Evolutionary conservation across 495 filamentous ascomycete genomes (phyloP).

Genomic region (Neurospora discreta): DNA sequence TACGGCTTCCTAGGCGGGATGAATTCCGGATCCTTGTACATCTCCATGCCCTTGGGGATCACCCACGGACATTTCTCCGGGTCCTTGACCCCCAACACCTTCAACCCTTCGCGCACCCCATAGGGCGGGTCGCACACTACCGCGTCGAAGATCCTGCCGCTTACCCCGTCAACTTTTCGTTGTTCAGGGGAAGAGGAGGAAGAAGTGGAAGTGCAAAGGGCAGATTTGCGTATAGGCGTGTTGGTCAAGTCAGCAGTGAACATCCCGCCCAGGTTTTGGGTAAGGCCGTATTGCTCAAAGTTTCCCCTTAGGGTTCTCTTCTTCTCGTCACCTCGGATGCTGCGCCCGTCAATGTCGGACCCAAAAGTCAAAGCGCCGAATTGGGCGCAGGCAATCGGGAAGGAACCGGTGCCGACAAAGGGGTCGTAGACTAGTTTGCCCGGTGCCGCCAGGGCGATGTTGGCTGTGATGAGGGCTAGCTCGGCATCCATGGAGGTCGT

Average conservation of each 20-base stretch:
- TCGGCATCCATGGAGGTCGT: constrained; percentile 97
- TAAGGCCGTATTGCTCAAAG: constrained; percentile 72
- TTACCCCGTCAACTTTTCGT: constrained; percentile 9
- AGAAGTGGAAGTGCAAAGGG: constrained; percentile 2
- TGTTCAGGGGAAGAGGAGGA: not conserved
- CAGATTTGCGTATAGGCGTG: constrained; percentile 51
- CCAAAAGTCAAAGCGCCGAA: constrained; percentile 75
- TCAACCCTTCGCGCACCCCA: constrained; percentile 86
- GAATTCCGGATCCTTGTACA: constrained; percentile 67
- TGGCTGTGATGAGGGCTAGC: constrained; percentile 81
- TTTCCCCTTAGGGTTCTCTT: constrained; percentile 54
- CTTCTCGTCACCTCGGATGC: constrained; percentile 54
- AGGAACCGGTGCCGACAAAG: constrained; percentile 89
- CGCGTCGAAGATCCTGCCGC: constrained; percentile 60
- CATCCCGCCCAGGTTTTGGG: constrained; percentile 52
- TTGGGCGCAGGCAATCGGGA: constrained; percentile 75
- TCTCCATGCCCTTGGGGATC: constrained; percentile 55
- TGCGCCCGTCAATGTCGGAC: constrained; percentile 86
- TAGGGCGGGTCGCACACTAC: constrained; percentile 98
- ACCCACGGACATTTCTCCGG: constrained; percentile 48
- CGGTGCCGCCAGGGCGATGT: constrained; percentile 70
- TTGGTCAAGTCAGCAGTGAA: constrained; percentile 88
- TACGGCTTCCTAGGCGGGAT: constrained; percentile 86
- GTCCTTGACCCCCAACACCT: constrained; percentile 70
- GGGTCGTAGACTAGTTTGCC: constrained; percentile 86